A percentile compares a stretch with the other conserved stretches of the same genome.
Evolutionary conservation across 2,329 filamentous ascomycete species (phyloP).

Genomic region (Trichoderma afroharzianum): DNA sequence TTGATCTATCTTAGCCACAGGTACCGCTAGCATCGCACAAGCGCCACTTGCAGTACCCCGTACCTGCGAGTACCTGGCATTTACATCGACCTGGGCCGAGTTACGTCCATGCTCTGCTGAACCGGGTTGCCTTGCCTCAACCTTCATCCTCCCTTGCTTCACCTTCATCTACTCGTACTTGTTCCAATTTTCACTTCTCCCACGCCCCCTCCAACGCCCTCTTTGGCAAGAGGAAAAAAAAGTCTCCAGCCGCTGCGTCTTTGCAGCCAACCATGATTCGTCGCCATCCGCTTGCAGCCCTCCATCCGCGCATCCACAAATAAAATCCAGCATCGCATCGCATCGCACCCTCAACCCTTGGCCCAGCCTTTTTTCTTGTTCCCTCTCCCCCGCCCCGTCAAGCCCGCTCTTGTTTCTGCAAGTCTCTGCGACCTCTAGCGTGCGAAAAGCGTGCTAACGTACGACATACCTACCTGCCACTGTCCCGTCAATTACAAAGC

Average conservation of each 20-base stretch:
- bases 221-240: neutral
- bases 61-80: neutral
- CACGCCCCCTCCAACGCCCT: constrained; percentile 2
- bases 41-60: neutral
- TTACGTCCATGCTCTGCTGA: neutral
- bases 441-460: constrained; percentile 15
- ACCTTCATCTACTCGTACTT: neutral
- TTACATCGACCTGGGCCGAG: neutral
- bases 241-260: constrained; percentile 25
- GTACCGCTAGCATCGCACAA: neutral
- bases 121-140: neutral
- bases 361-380: constrained; percentile 3
- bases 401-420: constrained; percentile 6
- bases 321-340: constrained; percentile 3
- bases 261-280: constrained; percentile 34
- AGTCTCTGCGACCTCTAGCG: constrained; percentile 15
- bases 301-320: constrained; percentile 28
- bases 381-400: constrained; percentile 12
- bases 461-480: constrained; percentile 19
- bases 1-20: neutral
- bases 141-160: neutral
- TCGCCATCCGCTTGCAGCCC: constrained; percentile 29
- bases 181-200: neutral
- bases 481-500: constrained; percentile 17
- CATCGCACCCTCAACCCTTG: neutral